A percentile compares a stretch with the other conserved stretches of the same genome.
Conservation (phyloP, 805 yeast species). For the Diddensiella caesifluorescens region DNA sequence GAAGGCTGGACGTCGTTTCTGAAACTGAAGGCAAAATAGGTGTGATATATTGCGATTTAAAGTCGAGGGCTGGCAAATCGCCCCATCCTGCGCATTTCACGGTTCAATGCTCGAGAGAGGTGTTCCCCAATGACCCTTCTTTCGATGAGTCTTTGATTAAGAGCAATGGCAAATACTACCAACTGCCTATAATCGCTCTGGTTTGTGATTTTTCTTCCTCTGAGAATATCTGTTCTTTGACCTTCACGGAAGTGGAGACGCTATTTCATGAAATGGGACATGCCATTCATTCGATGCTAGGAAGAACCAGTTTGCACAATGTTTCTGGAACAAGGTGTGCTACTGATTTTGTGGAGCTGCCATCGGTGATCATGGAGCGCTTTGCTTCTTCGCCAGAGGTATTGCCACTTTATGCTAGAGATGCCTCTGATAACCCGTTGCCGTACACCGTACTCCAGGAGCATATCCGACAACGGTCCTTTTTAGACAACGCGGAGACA, state of each 20-base stretch:
- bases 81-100: conserved; percentile 94
- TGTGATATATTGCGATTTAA: conserved; percentile 79
- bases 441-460: conserved; percentile 46
- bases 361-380: conserved; percentile 93
- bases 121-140: conserved; percentile 30
- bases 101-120: conserved; percentile 84
- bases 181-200: conserved; percentile 83
- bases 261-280: conserved; percentile 98
- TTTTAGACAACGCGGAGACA: conserved; percentile 63
- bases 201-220: conserved; percentile 67
- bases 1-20: conserved; percentile 71
- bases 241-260: conserved; percentile 81
- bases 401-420: conserved; percentile 63
- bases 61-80: conserved; percentile 68
- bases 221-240: conserved; percentile 49
- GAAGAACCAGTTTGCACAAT: conserved; percentile 83
- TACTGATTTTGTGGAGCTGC: conserved; percentile 94
- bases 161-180: conserved; percentile 46
- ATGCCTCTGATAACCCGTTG: conserved; percentile 60
- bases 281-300: conserved; percentile 96
- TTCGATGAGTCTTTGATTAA: conserved; percentile 9
- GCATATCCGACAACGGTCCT: conserved; percentile 47
- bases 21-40: conserved; percentile 64
- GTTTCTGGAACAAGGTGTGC: conserved; percentile 93
- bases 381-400: conserved; percentile 82